Evolutionary conservation across 768 basidiomycete species (phyloP).

Genomic region (Russula virescens): DNA sequence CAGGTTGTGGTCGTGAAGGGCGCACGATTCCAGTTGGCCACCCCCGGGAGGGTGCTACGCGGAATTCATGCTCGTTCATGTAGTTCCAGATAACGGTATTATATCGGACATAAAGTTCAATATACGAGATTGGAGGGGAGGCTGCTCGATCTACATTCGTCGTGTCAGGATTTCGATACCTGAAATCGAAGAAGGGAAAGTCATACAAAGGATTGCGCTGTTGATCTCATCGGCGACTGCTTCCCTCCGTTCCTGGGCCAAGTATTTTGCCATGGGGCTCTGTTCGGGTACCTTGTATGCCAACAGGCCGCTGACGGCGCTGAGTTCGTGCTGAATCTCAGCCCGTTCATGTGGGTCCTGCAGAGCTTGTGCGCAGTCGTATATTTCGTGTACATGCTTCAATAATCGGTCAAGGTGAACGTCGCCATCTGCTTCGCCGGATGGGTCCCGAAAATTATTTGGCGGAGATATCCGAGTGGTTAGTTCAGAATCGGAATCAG

Average conservation of each 20-base stretch:
- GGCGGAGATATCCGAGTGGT: conserved; percentile 19
- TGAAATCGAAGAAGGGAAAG: not conserved
- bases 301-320: conserved; percentile 68
- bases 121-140: conserved; percentile 47
- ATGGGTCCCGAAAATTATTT: conserved; percentile 28
- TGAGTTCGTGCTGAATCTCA: conserved; percentile 63
- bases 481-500: conserved; percentile 17
- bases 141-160: conserved; percentile 43
- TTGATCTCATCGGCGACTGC: conserved; percentile 86
- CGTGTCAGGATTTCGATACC: not conserved
- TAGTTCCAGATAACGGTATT: conserved; percentile 56
- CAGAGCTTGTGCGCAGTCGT: conserved; percentile 54
- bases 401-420: conserved; percentile 49
- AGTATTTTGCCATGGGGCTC: conserved; percentile 69
- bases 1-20: conserved; percentile 32
- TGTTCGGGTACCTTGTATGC: conserved; percentile 79
- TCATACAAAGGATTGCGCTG: conserved; percentile 76
- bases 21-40: conserved; percentile 42
- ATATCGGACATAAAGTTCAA: conserved; percentile 64
- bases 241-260: conserved; percentile 71
- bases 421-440: conserved; percentile 28
- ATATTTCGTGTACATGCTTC: conserved; percentile 58
- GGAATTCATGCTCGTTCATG: conserved; percentile 46
- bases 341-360: conserved; percentile 49
- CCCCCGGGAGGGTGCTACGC: conserved; percentile 35